Base-by-base conservation (phyloP, 164 flowering plant genomes). In the Vitis rotundifolia region DNA sequence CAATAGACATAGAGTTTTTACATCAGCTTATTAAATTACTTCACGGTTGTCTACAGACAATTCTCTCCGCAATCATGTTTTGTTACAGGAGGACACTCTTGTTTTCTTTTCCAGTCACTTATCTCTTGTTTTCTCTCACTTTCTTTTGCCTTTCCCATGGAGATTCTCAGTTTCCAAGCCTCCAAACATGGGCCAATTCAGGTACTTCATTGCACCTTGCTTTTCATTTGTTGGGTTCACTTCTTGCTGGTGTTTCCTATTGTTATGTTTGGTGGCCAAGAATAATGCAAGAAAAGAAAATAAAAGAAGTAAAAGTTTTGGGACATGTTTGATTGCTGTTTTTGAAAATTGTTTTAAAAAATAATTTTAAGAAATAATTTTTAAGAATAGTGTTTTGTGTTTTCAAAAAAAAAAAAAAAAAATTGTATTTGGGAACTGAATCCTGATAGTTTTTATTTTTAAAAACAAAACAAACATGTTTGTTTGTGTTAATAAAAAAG, bases 81-180 rank as follows among this genome's bases (percentile, higher is more conserved):
- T 49, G 77, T 51, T 10, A 52, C 5, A 64, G 66, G 31, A 18
- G 26, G 26, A 22, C 61, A 2, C 74, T 70, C 37, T 57, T 57
- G 53, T 53, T 59, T 68, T 56, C 70, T 61, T 51, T 70, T 53
- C 47, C 61, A 13, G 11, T 57, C 22, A 50, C 68, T 10, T 50
- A 61, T 52, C 64, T 69, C 68, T 54, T 61, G 68, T 22, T 68
- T 51, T 63, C 18, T 48, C 44, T 71, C 14, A 57, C 68, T 4
- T 49, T 60, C 19, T 13, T 71, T 58, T 60, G 66, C 18, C 62
- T 66, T 64, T 55, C 76, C 0, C 67, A 54, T 69, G 73, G 71
- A n/a, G 64, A 37, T n/a, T 57, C 73, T 66, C 31, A 56, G 29
- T 60, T 62, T 49, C 65, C 9, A 55, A 15, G 63, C 5, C 48